phyloP scores from a whole-genome alignment of 2,329 filamentous ascomycete species.

The Epichloe sp. region DNA sequence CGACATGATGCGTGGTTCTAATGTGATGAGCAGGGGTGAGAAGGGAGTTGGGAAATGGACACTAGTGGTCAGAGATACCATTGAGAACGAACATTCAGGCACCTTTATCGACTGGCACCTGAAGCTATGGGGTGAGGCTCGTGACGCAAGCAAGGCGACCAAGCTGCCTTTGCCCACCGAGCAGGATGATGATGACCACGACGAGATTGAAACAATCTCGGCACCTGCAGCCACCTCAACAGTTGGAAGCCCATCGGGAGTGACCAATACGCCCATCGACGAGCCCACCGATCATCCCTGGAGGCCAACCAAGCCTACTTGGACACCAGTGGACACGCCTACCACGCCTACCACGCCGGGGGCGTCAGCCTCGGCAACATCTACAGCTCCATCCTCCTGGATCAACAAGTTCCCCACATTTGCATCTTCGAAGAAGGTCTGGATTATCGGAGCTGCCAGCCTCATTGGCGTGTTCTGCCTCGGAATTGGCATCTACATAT shows the following conservation, averaged over 20 bases:
- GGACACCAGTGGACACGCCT: neutral
- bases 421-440: conserved; percentile 75
- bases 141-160: conserved; percentile 59
- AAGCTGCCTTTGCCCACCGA: conserved; percentile 71
- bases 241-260: conserved; percentile 33
- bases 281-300: conserved; percentile 51
- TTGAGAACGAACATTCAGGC: conserved; percentile 63
- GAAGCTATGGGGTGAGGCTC: conserved; percentile 84
- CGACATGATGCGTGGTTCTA: conserved; percentile 13
- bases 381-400: conserved; percentile 45
- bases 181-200: conserved; percentile 73
- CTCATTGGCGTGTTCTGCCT: conserved; percentile 76
- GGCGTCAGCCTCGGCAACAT: neutral
- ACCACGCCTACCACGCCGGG: neutral
- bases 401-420: conserved; percentile 86
- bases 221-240: conserved; percentile 18
- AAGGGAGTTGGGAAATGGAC: conserved; percentile 81
- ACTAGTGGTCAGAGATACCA: conserved; percentile 73
- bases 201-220: conserved; percentile 39
- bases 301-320: conserved; percentile 40
- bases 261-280: conserved; percentile 25
- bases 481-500: conserved; percentile 71
- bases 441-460: conserved; percentile 82
- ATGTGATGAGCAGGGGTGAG: conserved; percentile 56
- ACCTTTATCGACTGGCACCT: conserved; percentile 84